phyloP scores from a whole-genome alignment of 768 basidiomycete species.

The Lactifluus pinguis region DNA sequence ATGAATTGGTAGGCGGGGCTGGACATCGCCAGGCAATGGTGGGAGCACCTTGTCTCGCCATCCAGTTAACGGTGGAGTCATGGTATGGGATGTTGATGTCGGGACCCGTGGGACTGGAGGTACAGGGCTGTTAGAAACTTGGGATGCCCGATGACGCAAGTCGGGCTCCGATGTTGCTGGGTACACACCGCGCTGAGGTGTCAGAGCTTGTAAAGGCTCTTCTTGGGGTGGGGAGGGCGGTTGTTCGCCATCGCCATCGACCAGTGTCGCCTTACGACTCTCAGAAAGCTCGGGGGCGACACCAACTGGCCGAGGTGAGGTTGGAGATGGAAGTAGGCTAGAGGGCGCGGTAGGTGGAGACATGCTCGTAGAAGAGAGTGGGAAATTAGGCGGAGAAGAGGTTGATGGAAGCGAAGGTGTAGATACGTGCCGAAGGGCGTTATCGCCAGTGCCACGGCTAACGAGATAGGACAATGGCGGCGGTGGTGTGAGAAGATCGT shows the following conservation, averaged over 20 bases:
- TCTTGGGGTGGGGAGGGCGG: slow-evolving; percentile 12
- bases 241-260: slow-evolving; percentile 36
- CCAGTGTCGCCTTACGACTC: slow-evolving; percentile 34
- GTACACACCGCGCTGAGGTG: slow-evolving; percentile 30
- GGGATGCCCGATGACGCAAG: slow-evolving; percentile 38
- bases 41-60: slow-evolving; percentile 69
- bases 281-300: slow-evolving; percentile 43
- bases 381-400: slow-evolving; percentile 42
- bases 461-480: slow-evolving; percentile 88
- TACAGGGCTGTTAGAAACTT: slow-evolving; percentile 17
- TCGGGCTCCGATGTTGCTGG: slow-evolving; percentile 55
- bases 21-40: slow-evolving; percentile 51
- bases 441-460: slow-evolving; percentile 42
- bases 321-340: slow-evolving; percentile 65
- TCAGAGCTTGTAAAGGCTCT: slow-evolving; percentile 3
- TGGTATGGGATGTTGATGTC: slow-evolving; percentile 1
- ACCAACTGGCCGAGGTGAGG: slow-evolving; percentile 54
- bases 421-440: slow-evolving; percentile 52
- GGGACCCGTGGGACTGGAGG: slow-evolving; percentile 20
- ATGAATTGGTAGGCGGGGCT: slow-evolving; percentile 23
- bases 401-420: slow-evolving; percentile 60
- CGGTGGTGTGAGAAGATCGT: slow-evolving; percentile 77
- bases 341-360: slow-evolving; percentile 71
- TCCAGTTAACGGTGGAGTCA: slow-evolving; percentile 19
- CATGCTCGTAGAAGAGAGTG: slow-evolving; percentile 49